phyloP scores from a whole-genome alignment of 345 rosid species.

The Punica granatum region DNA sequence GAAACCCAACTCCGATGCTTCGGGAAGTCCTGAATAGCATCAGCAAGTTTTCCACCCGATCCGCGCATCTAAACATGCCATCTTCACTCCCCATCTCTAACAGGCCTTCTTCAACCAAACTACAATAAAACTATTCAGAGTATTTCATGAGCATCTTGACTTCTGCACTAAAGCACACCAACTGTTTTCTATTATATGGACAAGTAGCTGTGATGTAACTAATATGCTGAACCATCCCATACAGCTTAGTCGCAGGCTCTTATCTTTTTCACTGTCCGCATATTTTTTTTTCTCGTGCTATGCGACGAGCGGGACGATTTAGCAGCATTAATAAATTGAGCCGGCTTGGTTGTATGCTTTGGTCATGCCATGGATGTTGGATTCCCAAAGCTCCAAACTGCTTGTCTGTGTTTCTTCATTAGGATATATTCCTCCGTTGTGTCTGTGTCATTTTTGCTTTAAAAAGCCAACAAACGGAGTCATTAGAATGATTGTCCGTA shows the following conservation, averaged over 20 bases:
- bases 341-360: slow-evolving; percentile 23
- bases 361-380: slow-evolving; percentile 14
- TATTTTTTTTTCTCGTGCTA: slow-evolving; percentile 1
- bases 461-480: not conserved
- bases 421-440: not conserved
- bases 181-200: not conserved
- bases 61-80: slow-evolving; percentile 49
- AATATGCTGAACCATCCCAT: not conserved
- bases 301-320: not conserved
- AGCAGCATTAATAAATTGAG: slow-evolving; percentile 5
- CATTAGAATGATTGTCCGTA: not conserved
- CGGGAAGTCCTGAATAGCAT: slow-evolving; percentile 54
- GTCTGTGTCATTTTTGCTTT: not conserved
- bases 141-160: not conserved
- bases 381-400: slow-evolving; percentile 14
- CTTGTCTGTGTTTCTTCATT: not conserved
- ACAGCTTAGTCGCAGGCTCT: slow-evolving; percentile 25
- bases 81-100: slow-evolving; percentile 34
- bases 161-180: not conserved
- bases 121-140: not conserved
- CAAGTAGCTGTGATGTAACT: not conserved
- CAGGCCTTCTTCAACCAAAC: not conserved
- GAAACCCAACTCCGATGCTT: slow-evolving; percentile 70
- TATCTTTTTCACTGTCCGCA: slow-evolving; percentile 11
- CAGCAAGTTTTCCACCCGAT: slow-evolving; percentile 41